Evolutionary conservation across 306 rosid genomes (phyloP).

Genomic region (Casuarina glauca): DNA sequence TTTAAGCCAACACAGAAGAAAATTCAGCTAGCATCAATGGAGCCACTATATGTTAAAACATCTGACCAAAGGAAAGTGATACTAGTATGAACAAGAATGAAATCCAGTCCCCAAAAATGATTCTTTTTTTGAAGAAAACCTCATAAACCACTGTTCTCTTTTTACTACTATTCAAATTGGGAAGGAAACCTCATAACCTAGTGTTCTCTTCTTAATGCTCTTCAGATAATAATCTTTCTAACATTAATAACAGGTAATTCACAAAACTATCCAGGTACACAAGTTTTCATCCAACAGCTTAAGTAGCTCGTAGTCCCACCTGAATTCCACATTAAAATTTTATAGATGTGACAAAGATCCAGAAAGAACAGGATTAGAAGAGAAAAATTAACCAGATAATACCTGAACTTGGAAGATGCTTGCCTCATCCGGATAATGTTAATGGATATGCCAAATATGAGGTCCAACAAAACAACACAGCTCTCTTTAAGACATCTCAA

Average conservation of each 20-base stretch:
- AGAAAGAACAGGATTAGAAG: conserved; percentile 15
- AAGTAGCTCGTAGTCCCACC: background rate
- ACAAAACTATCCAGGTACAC: background rate
- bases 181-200: background rate
- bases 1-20: background rate
- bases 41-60: background rate
- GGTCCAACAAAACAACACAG: conserved; percentile 49
- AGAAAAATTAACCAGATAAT: conserved; percentile 20
- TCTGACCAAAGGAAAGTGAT: background rate
- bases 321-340: background rate
- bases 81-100: background rate
- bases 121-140: too few species aligned
- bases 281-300: background rate
- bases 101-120: background rate
- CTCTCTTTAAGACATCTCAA: conserved; percentile 44
- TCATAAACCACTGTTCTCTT: too few species aligned
- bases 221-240: background rate
- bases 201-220: background rate
- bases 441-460: conserved; percentile 61
- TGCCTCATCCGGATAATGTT: conserved; percentile 62
- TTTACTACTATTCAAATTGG: background rate
- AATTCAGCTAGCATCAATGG: background rate
- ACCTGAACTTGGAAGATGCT: conserved; percentile 61
- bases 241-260: background rate
- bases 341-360: conserved; percentile 15